Conservation (phyloP, 2,329 filamentous ascomycete species). For the Penicillium sp. region DNA sequence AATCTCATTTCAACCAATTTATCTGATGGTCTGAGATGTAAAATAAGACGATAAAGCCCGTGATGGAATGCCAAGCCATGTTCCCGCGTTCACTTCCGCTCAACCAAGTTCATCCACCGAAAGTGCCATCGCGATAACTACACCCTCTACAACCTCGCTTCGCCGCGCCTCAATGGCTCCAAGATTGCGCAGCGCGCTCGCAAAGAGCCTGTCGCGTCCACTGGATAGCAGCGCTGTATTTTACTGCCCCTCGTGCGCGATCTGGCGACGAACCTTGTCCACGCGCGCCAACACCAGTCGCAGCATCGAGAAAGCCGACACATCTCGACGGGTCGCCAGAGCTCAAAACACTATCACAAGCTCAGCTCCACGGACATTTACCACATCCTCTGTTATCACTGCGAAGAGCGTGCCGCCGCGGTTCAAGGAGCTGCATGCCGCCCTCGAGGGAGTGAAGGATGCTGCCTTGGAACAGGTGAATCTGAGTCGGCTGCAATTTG, state of each 20-base stretch:
- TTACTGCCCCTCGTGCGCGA: constrained; percentile 37
- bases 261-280: constrained; percentile 27
- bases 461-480: constrained; percentile 50
- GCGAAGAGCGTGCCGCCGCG: constrained; percentile 46
- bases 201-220: constrained; percentile 28
- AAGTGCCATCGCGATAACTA: constrained; percentile 1
- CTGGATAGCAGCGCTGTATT: constrained; percentile 23
- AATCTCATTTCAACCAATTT: neutral
- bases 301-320: constrained; percentile 10
- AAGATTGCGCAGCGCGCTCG: constrained; percentile 31
- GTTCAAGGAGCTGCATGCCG: constrained; percentile 47
- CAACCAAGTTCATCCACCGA: constrained; percentile 10
- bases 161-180: constrained; percentile 30
- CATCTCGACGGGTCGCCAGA: constrained; percentile 10
- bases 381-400: constrained; percentile 48
- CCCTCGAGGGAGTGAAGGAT: constrained; percentile 45
- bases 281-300: constrained; percentile 19
- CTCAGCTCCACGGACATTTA: constrained; percentile 29
- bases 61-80: constrained; percentile 17
- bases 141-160: neutral
- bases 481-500: constrained; percentile 52
- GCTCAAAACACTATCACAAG: constrained; percentile 4
- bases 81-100: constrained; percentile 15
- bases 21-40: neutral
- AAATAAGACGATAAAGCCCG: neutral